Evolutionary conservation across 805 yeast species (phyloP), one percentile per base, ranked within the genome.

Genomic region (Candida glaebosa): DNA sequence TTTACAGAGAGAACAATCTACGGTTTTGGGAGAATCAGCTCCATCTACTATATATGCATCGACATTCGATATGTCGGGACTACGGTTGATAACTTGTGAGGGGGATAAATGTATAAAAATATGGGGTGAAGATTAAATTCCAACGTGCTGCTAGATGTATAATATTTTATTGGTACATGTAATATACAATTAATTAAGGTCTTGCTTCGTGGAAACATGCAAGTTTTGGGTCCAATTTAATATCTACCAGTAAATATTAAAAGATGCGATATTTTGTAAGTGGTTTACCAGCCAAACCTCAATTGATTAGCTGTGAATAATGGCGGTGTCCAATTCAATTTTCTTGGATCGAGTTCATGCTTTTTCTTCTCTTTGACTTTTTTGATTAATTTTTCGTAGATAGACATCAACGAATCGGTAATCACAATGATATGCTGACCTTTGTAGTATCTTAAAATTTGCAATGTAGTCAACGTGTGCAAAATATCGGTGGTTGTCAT

Each of bases 401-500:
- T 77, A 39, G 78, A 80, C 61, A 85, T 66, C 5, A 87, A 82
- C 37, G 85, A 93, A 50, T 89, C 95, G 19, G 95, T 91, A 40
- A 93, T 62, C 15, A 93, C 88, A 25, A 84, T 81, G 35, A 83
- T 81, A 61, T 93, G 97, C 65, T 93, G 98, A 14, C 98, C 99
- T 60, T 89, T 89, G 63, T 89, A 89, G 57, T 91, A 93, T 53
- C 89, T 77, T 51, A 95, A 71, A 75, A 93, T 88, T 56, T 87
- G 90, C 56, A 89, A 71, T 2, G 96, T 87, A 52, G 93, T 93
- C 41, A 95, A 76, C 0, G 99, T 93, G 60, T 93, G 97, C 37
- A 93, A 67, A 39, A 93, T 87, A 63, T 93, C 99, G 2, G 95
- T 86, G 1, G 98, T 89, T 8, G 99, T 93, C 96, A 93, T 91